Evolutionary conservation across 2,329 filamentous ascomycete genomes (phyloP).

Genomic region (Paecilomyces sp.): DNA sequence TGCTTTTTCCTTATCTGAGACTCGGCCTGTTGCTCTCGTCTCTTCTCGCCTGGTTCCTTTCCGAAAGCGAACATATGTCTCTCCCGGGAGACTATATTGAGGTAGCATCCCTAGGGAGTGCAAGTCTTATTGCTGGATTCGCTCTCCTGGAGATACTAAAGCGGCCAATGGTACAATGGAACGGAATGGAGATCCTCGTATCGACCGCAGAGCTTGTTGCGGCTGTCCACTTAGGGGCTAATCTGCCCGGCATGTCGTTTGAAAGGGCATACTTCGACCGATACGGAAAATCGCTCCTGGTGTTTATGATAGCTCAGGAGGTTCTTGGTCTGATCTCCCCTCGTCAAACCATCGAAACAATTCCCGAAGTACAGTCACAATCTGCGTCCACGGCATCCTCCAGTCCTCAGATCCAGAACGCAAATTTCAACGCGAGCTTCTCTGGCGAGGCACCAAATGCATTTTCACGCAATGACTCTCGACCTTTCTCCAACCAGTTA

Average conservation of each 20-base stretch:
- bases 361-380: constrained; percentile 4
- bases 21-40: constrained; percentile 22
- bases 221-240: constrained; percentile 30
- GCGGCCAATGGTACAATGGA: constrained; percentile 29
- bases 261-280: constrained; percentile 29
- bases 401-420: background rate
- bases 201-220: constrained; percentile 30
- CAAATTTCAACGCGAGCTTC: background rate
- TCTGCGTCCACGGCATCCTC: background rate
- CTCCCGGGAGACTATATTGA: constrained; percentile 32
- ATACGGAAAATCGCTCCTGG: constrained; percentile 30
- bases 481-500: constrained; percentile 6
- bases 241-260: constrained; percentile 22
- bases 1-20: constrained; percentile 22
- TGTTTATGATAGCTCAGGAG: constrained; percentile 34
- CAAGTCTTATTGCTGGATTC: constrained; percentile 33
- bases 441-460: background rate
- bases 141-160: constrained; percentile 32
- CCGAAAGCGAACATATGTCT: constrained; percentile 20
- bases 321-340: constrained; percentile 18
- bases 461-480: background rate
- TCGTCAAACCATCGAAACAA: background rate
- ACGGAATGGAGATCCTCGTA: constrained; percentile 31
- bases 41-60: constrained; percentile 24
- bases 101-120: constrained; percentile 28